Evolutionary conservation across 2,329 filamentous ascomycete genomes (phyloP), one percentile per base, ranked within the genome.

Genomic region (Endothia cerciana): DNA sequence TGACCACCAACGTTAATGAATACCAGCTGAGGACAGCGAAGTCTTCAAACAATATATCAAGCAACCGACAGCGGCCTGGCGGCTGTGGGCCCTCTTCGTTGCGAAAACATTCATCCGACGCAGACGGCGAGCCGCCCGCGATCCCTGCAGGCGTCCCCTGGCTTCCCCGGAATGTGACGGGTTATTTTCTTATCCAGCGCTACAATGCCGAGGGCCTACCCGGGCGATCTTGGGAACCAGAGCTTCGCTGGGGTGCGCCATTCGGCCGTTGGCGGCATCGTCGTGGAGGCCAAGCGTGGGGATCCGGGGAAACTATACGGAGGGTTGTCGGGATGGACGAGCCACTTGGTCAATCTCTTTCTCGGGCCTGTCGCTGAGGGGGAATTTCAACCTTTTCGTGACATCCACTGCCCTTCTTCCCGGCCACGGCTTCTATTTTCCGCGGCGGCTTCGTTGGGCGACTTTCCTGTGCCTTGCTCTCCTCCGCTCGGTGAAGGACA

Each of bases 71-170:
- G 38, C 55, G 33, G 22, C 55, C 2, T 33, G 15, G 33, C 38
- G 55, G 55, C 11, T 51, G 17, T 28, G 47, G 47, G 25, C 11
- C 22, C 25, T 17, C 4, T 22, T 56, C 25, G 38, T 28, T 63
- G 60, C 64, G 36, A 66, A 56, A 66, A 64, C 57, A 25, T 65
- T 65, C 58, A 65, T 62, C 65, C 65, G 65, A 61, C 49, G 33
- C 25, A 53, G 56, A 51, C 47, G 30, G 60, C 49, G 41, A 33
- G 7, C 13, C 49, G 45, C 11, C 53, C 45, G 22, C 64, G 19
- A 17, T 33, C 60, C 55, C 55, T 56, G 38, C 60, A 43, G 19
- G 40, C 10, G 13, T 5, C 15, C 15, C 33, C 28, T 64, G 25
- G 56, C 11, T 47, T 47, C 41, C 45, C 28, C 45, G 63, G 65